phyloP scores from a whole-genome alignment of 2,329 filamentous ascomycete genomes.

The Ustulina deusta region DNA sequence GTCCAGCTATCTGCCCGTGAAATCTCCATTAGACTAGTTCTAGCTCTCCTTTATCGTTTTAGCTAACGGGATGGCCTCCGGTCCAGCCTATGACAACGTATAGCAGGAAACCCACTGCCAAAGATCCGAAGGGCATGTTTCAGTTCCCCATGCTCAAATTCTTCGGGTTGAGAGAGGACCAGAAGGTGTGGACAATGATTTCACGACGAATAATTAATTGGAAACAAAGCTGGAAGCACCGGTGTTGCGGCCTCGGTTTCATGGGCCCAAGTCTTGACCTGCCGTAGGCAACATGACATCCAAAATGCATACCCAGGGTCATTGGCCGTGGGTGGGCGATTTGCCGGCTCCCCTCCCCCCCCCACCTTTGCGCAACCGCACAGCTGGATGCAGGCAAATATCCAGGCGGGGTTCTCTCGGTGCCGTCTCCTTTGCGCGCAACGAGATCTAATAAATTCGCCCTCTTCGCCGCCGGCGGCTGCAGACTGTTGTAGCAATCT shows the following conservation, averaged over 20 bases:
- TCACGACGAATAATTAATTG: neutral
- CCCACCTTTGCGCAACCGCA: constrained; percentile 31
- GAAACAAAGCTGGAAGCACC: too few relatives aligned
- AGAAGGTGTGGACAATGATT: neutral
- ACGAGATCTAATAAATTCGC: constrained; percentile 29
- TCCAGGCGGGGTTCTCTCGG: constrained; percentile 36
- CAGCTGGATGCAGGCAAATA: constrained; percentile 33
- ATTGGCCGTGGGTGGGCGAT: constrained; percentile 21
- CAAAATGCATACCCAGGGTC: neutral
- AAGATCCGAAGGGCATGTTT: neutral
- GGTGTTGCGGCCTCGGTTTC: neutral
- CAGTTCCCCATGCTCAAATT: neutral
- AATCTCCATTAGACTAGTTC: constrained; percentile 34
- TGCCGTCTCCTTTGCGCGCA: constrained; percentile 31
- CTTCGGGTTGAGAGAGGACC: neutral
- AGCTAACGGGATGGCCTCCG: constrained; percentile 35
- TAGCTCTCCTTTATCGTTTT: constrained; percentile 39
- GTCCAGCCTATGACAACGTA: constrained; percentile 1
- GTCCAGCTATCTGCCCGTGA: constrained; percentile 41
- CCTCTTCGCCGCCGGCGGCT: constrained; percentile 16
- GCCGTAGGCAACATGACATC: constrained; percentile 23
- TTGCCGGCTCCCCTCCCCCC: constrained; percentile 39
- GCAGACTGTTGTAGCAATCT: neutral
- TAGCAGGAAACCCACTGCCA: constrained; percentile 2
- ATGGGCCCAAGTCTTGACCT: neutral